Evolutionary conservation across 2,329 filamentous ascomycete species (phyloP).

Genomic region (Orbilia blumenaviensis): DNA sequence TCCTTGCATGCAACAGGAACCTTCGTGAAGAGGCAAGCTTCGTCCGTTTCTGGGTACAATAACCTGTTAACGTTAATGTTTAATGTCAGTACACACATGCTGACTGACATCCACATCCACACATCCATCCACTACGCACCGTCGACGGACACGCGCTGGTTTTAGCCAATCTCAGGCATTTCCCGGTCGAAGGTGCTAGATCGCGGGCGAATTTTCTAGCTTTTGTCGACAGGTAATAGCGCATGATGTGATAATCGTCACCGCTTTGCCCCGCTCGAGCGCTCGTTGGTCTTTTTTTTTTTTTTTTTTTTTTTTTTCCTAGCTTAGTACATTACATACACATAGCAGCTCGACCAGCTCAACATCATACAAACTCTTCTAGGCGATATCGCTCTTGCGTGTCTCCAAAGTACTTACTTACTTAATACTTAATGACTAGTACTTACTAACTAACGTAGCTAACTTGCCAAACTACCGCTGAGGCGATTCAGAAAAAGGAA

Average conservation of each 20-base stretch:
- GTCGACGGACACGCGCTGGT: conserved; percentile 33
- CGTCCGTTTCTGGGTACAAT: conserved; percentile 45
- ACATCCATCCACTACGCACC: neutral
- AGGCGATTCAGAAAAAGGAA: neutral
- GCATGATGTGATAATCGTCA: conserved; percentile 32
- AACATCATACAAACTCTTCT: neutral
- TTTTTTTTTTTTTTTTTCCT: neutral
- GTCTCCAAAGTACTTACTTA: neutral
- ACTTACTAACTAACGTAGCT: no score
- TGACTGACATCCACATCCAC: neutral
- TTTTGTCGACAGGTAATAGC: conserved; percentile 19
- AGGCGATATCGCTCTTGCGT: conserved; percentile 5
- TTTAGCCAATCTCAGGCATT: conserved; percentile 52
- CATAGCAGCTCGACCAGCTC: neutral
- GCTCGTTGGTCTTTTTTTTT: conserved; percentile 2
- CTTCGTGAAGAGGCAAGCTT: conserved; percentile 18
- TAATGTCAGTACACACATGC: neutral
- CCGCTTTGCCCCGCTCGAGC: conserved; percentile 17
- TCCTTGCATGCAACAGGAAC: conserved; percentile 46
- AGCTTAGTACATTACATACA: neutral
- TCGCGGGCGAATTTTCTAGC: conserved; percentile 22
- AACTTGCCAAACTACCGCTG: neutral
- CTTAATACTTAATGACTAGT: no score
- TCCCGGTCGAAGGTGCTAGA: conserved; percentile 37
- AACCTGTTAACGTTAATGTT: conserved; percentile 36